Conservation (phyloP, 352 stramenopile species). For the Globisporangium carolinianum region DNA sequence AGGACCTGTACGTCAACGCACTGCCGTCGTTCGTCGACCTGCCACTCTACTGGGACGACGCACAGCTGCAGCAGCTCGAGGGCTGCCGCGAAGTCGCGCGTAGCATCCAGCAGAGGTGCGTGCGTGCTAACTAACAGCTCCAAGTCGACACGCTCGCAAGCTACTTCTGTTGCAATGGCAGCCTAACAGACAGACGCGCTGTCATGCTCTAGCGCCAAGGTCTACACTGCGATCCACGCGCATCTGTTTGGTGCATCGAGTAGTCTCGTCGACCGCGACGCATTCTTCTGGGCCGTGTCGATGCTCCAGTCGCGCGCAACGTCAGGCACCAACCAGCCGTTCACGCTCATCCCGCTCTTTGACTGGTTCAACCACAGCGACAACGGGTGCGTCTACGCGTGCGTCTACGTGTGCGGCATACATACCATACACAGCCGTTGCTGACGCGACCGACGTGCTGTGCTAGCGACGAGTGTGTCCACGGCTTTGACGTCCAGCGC, state of each 20-base stretch:
- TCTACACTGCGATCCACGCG: slow-evolving; percentile 65
- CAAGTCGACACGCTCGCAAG: too few species aligned
- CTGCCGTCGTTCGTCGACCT: slow-evolving; percentile 53
- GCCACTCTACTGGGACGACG: slow-evolving; percentile 63
- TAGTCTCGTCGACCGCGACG: slow-evolving; percentile 40
- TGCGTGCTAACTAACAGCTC: slow-evolving; percentile 9
- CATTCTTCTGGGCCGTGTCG: slow-evolving; percentile 78
- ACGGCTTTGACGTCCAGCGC: slow-evolving; percentile 45
- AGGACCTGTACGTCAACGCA: slow-evolving; percentile 54
- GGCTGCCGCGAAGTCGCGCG: slow-evolving; percentile 49
- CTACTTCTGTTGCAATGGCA: background rate
- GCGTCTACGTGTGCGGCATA: background rate
- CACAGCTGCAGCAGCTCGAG: slow-evolving; percentile 53
- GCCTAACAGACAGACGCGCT: too few species aligned
- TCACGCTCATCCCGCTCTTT: slow-evolving; percentile 81
- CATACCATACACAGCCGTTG: too few species aligned
- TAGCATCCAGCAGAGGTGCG: slow-evolving; percentile 54
- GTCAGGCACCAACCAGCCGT: slow-evolving; percentile 63
- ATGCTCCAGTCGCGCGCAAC: slow-evolving; percentile 78
- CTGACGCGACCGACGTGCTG: too few species aligned
- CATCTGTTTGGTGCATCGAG: slow-evolving; percentile 61
- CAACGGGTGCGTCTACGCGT: slow-evolving; percentile 46
- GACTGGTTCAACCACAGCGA: slow-evolving; percentile 83
- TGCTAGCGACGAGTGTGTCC: slow-evolving; percentile 53
- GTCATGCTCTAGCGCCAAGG: slow-evolving; percentile 23